Evolutionary conservation across 176 grass and related monocot species (phyloP), one percentile per base, ranked within the genome.

Genomic region (Rhynchospora pubera): DNA sequence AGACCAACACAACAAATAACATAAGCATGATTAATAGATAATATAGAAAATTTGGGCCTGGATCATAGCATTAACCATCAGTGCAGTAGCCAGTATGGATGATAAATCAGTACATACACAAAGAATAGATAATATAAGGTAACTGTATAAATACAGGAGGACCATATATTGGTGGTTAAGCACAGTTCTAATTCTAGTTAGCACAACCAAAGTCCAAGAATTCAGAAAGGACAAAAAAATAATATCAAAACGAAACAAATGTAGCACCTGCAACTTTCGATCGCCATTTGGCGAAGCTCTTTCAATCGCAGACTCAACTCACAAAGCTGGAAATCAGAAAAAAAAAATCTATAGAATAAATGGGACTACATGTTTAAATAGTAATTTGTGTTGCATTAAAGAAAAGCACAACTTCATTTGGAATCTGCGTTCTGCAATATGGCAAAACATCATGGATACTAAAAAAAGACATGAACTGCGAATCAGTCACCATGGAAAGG

Each of bases 251-350:
- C 50, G 15, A 42, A 55, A 65, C 57, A 11, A 47, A 91, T 50
- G 10, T 68, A 50, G 34, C 85, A 98, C 96, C 92, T 91, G 92
- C 96, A 99, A 88, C 84, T 93, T 78, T 89, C 77, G 48, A 99
- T 83, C 62, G 92, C 92, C 84, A 85, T 77, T 78, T 81, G 82
- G 65, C 86, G 86, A 77, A 99, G 84, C 6, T 90, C 80, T 70
- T 93, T 89, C 45, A 99, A 84, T 63, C 84, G 89, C 59, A 32
- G 88, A 84, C 85, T 93, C 44, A 99, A 89, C 59, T 90, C 89
- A 88, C 81, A 87, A 24, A 99, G 87, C 96, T 99, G 89, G 71
- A 82, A 43, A 28, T 60, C 64, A 56, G 72, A 81, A 84, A 82
- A 85, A 89, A 67, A 13, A 90, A 52, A 72, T 83, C 75, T 68